A percentile compares a stretch with the other conserved stretches of the same genome.
Evolutionary conservation across 371 early-diverging fungal genomes (phyloP).

Genomic region (Lichtheimia corymbifera): DNA sequence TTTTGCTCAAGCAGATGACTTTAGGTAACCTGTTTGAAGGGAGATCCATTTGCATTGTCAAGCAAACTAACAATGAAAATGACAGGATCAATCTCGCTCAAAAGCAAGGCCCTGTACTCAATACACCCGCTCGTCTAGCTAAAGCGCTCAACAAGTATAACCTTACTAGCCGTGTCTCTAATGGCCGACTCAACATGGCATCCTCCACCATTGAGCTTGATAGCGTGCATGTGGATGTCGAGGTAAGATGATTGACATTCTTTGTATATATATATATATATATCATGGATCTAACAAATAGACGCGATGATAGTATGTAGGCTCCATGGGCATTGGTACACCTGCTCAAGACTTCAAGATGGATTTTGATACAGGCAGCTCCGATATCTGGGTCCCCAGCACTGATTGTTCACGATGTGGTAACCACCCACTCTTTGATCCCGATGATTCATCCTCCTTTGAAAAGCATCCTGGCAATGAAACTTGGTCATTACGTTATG

Average conservation of each 20-base stretch:
- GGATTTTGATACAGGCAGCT: constrained; percentile 61
- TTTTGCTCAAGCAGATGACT: not conserved
- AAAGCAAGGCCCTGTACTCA: constrained; percentile 25
- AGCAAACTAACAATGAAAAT: no score
- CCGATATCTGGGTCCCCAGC: constrained; percentile 56
- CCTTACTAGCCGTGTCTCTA: constrained; percentile 16
- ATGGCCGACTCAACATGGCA: constrained; percentile 15
- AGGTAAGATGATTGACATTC: constrained; percentile 20
- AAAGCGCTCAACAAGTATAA: constrained; percentile 33
- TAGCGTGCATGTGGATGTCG: constrained; percentile 39
- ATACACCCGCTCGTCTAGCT: constrained; percentile 29
- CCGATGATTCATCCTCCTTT: constrained; percentile 21
- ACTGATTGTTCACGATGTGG: constrained; percentile 33
- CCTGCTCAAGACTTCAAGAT: constrained; percentile 54
- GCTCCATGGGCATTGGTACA: constrained; percentile 53
- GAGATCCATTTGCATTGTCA: no score
- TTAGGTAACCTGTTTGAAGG: not conserved
- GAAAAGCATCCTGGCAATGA: constrained; percentile 10
- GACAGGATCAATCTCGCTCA: constrained; percentile 25
- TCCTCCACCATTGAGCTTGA: constrained; percentile 26
- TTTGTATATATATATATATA: not conserved
- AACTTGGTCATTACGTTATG: constrained; percentile 44
- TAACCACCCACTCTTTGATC: constrained; percentile 27
- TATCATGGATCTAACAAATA: not conserved
- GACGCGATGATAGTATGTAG: constrained; percentile 42